A percentile compares a stretch with the other conserved stretches of the same genome.
These are phyloP conservation scores for Neofusicoccum sp. DNA, from an alignment of 2,329 filamentous ascomycete species.

Conservation along the genomic window DNA sequence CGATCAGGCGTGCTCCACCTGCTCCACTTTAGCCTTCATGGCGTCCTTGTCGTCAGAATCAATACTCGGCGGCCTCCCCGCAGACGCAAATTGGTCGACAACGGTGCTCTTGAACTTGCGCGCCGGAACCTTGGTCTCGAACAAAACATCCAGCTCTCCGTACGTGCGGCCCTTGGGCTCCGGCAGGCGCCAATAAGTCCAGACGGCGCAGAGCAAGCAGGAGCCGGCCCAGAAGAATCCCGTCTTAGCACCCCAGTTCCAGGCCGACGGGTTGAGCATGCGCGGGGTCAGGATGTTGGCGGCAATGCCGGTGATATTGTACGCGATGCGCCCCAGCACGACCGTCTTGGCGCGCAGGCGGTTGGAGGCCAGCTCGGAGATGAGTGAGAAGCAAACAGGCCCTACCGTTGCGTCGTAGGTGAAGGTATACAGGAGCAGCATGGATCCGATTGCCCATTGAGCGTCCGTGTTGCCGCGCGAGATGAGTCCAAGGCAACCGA, in stretches of 20 bases:
- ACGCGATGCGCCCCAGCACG: constrained; percentile 74
- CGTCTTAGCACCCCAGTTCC: constrained; percentile 84
- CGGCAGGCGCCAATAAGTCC: constrained; percentile 77
- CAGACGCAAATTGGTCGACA: constrained; percentile 10
- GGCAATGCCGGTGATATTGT: constrained; percentile 77
- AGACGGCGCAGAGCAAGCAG: constrained; percentile 76
- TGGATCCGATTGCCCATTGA: constrained; percentile 36
- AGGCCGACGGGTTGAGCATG: constrained; percentile 82
- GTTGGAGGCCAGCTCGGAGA: constrained; percentile 79
- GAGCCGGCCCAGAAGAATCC: constrained; percentile 87
- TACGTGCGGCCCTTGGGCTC: constrained; percentile 80
- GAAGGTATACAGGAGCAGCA: constrained; percentile 53
- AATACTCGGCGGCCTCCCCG: not conserved
- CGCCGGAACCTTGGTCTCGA: constrained; percentile 56
- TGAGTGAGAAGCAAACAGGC: constrained; percentile 85
- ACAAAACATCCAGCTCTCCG: constrained; percentile 80
- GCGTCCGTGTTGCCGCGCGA: constrained; percentile 53
- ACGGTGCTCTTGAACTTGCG: constrained; percentile 27
- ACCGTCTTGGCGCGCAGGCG: constrained; percentile 90
- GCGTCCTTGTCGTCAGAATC: not conserved
- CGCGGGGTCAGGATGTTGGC: constrained; percentile 81
- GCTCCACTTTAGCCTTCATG: not conserved
- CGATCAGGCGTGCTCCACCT: not conserved
- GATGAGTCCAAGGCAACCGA: constrained; percentile 78
- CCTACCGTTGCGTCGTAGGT: constrained; percentile 86